A percentile compares a stretch with the other conserved stretches of the same genome.
Conservation (phyloP, 2,329 filamentous ascomycete genomes). For the Paraphoma sp. region DNA sequence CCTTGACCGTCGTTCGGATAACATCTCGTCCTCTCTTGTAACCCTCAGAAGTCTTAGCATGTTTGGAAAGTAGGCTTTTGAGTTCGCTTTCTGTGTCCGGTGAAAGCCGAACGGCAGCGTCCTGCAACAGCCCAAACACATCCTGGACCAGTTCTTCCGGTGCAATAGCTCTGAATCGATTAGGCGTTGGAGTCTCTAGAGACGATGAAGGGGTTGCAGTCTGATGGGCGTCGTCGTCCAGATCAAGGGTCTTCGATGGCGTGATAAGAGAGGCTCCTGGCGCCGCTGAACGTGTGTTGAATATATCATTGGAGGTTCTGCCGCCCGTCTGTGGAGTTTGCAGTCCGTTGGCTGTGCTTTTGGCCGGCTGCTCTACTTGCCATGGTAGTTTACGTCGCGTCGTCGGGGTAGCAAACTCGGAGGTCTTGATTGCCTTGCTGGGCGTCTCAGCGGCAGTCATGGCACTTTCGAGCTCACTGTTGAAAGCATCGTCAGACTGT, state of each 20-base stretch:
- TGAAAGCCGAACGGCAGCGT: slow-evolving; percentile 49
- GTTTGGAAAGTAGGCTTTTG: slow-evolving; percentile 43
- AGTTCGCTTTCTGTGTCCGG: slow-evolving; percentile 22
- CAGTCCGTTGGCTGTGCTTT: slow-evolving; percentile 19
- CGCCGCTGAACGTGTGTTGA: slow-evolving; percentile 11
- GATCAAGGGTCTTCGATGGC: slow-evolving; percentile 15
- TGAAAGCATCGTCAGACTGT: slow-evolving; percentile 36
- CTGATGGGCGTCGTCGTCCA: slow-evolving; percentile 9
- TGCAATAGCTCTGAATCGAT: slow-evolving; percentile 32
- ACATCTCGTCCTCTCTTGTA: slow-evolving; percentile 71
- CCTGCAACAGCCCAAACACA: slow-evolving; percentile 59
- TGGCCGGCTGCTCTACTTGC: slow-evolving; percentile 33
- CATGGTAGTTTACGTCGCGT: slow-evolving; percentile 48
- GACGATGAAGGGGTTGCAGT: slow-evolving; percentile 25
- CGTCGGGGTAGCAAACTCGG: slow-evolving; percentile 46
- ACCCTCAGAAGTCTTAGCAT: slow-evolving; percentile 66
- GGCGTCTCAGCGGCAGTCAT: slow-evolving; percentile 46
- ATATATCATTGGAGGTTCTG: slow-evolving; percentile 15
- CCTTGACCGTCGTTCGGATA: slow-evolving; percentile 65
- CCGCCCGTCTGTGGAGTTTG: slow-evolving; percentile 37
- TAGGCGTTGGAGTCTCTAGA: slow-evolving; percentile 44
- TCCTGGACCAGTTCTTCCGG: slow-evolving; percentile 40
- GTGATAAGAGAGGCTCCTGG: slow-evolving; percentile 19
- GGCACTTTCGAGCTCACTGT: slow-evolving; percentile 39
- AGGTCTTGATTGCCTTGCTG: slow-evolving; percentile 48